Evolutionary conservation across 2,329 filamentous ascomycete species (phyloP), one percentile per base, ranked within the genome.

Genomic region (Sarocladiaceae sp.): DNA sequence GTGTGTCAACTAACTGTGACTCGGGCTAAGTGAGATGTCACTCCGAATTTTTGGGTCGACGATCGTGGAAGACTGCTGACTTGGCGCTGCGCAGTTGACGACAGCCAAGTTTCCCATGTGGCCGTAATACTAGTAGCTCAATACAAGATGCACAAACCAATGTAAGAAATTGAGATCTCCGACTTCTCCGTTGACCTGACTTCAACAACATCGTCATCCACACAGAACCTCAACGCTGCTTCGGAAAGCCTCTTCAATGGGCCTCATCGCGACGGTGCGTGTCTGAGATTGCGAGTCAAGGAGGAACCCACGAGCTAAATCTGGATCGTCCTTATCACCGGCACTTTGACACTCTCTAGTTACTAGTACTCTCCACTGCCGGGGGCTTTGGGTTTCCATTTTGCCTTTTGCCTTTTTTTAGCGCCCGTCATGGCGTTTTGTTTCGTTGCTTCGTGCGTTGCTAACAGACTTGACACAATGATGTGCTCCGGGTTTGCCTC

Each of bases 401-500:
- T 26, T 23, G 34, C n/a, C 11, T 24, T 39, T 24, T 23, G 34
- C 34, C 34, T n/a, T 39, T 35, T 20, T 39, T 39, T 39, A 39
- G 34, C 20, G 21, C 21, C 34, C 6, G 34, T 26, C 21, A 39
- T 39, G 19, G 21, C 34, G 21, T 39, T 26, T 26, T 39, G 20
- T 39, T 12, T 39, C 34, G 34, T 23, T 16, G 34, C 11, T 21
- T 39, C n/a, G 34, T 39, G 34, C 34, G 20, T 39, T 24, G 34
- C 19, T 21, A 24, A n/a, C 21, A 19, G 19, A 26, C 21, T 39
- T 39, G 34, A 39, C 34, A 39, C 34, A 39, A 39, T 24, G 34
- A 39, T 39, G 9, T 39, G 34, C 21, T n/a, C 34, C 34, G 34
- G 11, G 11, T 23, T 21, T 39, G 34, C 21, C 34, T 39, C 19